Base-by-base conservation (phyloP, 2,329 filamentous ascomycete genomes). In the Clonostachys rhizophaga region DNA sequence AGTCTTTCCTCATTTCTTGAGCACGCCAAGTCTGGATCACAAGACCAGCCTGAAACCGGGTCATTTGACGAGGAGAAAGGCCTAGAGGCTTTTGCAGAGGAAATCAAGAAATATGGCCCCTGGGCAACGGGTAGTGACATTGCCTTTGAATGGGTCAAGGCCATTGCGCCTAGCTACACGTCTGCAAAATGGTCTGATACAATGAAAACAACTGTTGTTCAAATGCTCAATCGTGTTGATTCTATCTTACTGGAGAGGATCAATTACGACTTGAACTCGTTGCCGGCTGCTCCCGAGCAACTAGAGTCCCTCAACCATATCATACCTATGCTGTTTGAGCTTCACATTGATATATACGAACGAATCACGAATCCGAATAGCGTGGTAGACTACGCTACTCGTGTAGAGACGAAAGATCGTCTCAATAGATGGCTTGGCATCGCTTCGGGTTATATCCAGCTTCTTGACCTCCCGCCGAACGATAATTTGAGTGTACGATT, bases 1-100 rank as follows among this genome's bases (percentile, higher is more conserved):
- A 78, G 78, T 9, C 67, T 83, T 14, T 80, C 76, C 1, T 81
- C 79, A 5, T 85, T 86, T 53, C 69, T 86, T 5, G 82, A 86
- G 53, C 79, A 85, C 54, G 76, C 80, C 2, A 84, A 83, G 52
- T 68, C 76, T 0, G 72, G 73, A 5, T 71, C 76, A 1, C 74
- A 79, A 54, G 73, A 76, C 44, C 65, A 71, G 18, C 64, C 65
- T 2, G 70, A 68, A n/a, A 69, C 67, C 4, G 66, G 72, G 1
- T 54, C 60, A 0, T 81, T 84, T 50, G 70, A 80, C 17, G 78
- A 82, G 46, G 64, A 67, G 2, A 70, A 70, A 40, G 78, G 79
- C 0, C 60, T 87, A 5, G 63, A 64, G 30, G 54, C 63, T 1
- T 86, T 86, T 55, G 72, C 76, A 2, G 63, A 69, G 20, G 67